Evolutionary conservation across 1,284 basidiomycete genomes (phyloP), one percentile per base, ranked within the genome.

Genomic region (Boletus hoseneyae): DNA sequence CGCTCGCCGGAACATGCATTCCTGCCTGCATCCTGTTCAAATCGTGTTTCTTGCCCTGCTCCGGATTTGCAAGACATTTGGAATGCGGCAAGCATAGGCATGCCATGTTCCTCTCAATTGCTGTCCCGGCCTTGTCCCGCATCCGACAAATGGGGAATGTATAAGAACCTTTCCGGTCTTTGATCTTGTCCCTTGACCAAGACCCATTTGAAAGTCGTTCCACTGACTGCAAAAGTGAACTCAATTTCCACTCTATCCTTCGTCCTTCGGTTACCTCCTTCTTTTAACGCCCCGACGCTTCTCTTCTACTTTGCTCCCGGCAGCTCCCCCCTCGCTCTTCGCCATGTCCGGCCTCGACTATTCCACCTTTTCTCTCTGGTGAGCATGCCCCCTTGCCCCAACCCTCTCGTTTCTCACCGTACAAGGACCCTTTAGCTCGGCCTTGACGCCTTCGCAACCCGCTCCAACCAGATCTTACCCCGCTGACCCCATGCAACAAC

Each of bases 11-110:
- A 64, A 58, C 62, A 64, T 56, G 52, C 51, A 46, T 6, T 46
- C 55, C 51, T 66, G 59, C 65, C 59, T 62, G 65, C 62, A 59
- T 30, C 62, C 62, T 66, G 62, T 66, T 48, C 60, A 30, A 57
- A 63, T 67, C 62, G 53, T 64, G 55, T 57, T 46, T 65, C 47
- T 44, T 64, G 52, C 63, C 61, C 60, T 66, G 57, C 65, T 64
- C 53, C 62, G 62, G 60, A 64, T 67, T 64, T 66, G 62, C 64
- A 65, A 51, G 64, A 49, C 61, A 65, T 50, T 53, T 53, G 46
- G 49, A 51, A 58, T 52, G 62, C 52, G 63, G 61, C 61, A 66
- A 59, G 62, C 60, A 40, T 63, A 61, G 64, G 60, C 44, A 47
- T 11, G 64, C 60, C 63, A 64, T 66, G 61, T 62, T 64, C 47